Percentiles rank a stretch among this genome's conserved stretches.
These are phyloP conservation scores for Colletotrichum lini DNA, from an alignment of 2,329 filamentous ascomycete species.

Conservation along the genomic window DNA sequence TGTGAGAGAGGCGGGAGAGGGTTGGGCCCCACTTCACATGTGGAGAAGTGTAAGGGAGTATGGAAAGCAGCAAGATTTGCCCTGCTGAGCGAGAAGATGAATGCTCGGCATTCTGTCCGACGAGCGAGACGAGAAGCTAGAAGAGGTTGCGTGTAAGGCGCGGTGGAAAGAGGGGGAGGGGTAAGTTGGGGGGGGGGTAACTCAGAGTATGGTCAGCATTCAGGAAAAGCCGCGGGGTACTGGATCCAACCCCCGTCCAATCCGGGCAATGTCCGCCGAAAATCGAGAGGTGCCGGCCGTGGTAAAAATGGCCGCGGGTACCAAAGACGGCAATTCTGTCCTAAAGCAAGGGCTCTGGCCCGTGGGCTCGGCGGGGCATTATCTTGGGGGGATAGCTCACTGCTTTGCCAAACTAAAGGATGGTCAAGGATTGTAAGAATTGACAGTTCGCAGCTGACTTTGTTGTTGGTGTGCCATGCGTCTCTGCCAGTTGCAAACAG, in stretches of 20 bases:
- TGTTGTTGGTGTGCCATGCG: background rate
- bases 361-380: background rate
- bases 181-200: background rate
- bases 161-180: conserved; percentile 24
- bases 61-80: background rate
- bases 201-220: background rate
- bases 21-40: conserved; percentile 2
- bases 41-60: conserved; percentile 2
- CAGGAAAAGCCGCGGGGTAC: background rate
- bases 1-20: background rate
- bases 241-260: conserved; percentile 27
- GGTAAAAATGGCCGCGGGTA: conserved; percentile 31
- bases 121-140: conserved; percentile 3
- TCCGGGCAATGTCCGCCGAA: conserved; percentile 36
- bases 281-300: background rate
- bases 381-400: background rate
- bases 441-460: conserved; percentile 19
- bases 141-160: background rate
- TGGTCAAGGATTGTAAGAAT: background rate
- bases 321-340: conserved; percentile 37
- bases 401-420: background rate
- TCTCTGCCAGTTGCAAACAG: background rate
- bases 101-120: conserved; percentile 36
- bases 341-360: conserved; percentile 3
- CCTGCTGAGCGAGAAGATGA: background rate